Evolutionary conservation across 257 asterid species (phyloP).

Genomic region (Solanum tacnaense): DNA sequence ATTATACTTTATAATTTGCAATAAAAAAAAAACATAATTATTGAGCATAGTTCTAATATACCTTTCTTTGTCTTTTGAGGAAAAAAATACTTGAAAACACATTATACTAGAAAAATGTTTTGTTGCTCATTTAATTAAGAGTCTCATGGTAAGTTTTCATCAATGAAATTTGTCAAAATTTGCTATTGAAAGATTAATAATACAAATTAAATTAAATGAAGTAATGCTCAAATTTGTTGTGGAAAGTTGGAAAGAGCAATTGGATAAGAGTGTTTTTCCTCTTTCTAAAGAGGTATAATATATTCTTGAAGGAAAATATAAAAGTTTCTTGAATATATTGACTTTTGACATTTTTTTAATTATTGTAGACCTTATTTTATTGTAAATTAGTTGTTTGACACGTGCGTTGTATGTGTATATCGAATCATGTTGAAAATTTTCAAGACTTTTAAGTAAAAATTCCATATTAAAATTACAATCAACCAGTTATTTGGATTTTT

Average conservation of each 20-base stretch:
- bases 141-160: not conserved
- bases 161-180: not conserved
- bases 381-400: too few species aligned
- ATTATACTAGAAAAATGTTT: not conserved
- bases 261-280: not conserved
- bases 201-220: not conserved
- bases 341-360: too few species aligned
- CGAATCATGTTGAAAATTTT: too few species aligned
- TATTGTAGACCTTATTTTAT: too few species aligned
- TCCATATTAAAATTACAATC: too few species aligned
- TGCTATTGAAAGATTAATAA: not conserved
- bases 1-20: too few species aligned
- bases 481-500: too few species aligned
- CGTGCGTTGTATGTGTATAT: too few species aligned
- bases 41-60: not conserved
- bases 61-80: too few species aligned
- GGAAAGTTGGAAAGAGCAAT: not conserved
- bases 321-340: too few species aligned
- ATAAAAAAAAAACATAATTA: not conserved
- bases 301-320: too few species aligned
- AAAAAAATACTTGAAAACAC: not conserved
- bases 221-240: not conserved
- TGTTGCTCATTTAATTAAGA: not conserved
- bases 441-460: too few species aligned
- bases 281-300: not conserved